phyloP scores from a whole-genome alignment of 495 filamentous ascomycete species.

The Trichoderma orchidacearum region DNA sequence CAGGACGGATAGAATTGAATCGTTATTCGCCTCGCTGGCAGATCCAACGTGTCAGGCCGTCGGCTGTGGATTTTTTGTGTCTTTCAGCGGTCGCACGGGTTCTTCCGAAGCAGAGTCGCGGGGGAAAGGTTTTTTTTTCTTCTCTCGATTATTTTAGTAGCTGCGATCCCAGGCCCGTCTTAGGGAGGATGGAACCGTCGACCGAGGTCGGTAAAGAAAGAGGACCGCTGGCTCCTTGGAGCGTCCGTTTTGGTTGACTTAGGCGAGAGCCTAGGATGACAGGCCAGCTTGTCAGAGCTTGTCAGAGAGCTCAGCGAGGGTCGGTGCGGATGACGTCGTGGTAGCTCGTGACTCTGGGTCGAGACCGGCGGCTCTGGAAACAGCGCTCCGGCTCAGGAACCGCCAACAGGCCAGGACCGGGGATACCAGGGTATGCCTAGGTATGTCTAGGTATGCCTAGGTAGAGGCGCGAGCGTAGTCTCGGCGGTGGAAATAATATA shows the following conservation, averaged over 20 bases:
- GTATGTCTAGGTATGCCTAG: too few relatives aligned
- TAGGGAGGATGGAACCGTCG: slow-evolving; percentile 3
- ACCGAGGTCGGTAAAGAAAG: slow-evolving; percentile 4
- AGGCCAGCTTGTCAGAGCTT: background rate
- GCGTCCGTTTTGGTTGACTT: slow-evolving; percentile 3
- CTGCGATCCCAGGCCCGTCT: background rate
- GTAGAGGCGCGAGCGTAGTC: background rate
- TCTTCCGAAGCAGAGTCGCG: too few relatives aligned
- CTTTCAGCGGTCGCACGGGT: background rate
- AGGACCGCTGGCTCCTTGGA: slow-evolving; percentile 2
- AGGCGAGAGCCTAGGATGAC: background rate
- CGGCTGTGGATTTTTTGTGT: background rate
- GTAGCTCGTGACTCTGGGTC: background rate
- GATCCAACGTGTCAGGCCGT: background rate
- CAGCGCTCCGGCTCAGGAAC: background rate
- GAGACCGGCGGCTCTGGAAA: background rate
- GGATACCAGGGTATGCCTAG: background rate
- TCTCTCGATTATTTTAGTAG: background rate
- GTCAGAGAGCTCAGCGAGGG: background rate
- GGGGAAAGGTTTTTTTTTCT: too few relatives aligned
- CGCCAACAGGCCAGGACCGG: background rate
- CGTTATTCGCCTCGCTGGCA: background rate
- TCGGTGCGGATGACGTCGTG: background rate
- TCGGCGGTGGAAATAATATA: background rate
- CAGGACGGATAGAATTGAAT: too few relatives aligned